A percentile compares a stretch with the other conserved stretches of the same genome.
Conservation (phyloP, 331 rosid species). For the Pyracantha coccinea region DNA sequence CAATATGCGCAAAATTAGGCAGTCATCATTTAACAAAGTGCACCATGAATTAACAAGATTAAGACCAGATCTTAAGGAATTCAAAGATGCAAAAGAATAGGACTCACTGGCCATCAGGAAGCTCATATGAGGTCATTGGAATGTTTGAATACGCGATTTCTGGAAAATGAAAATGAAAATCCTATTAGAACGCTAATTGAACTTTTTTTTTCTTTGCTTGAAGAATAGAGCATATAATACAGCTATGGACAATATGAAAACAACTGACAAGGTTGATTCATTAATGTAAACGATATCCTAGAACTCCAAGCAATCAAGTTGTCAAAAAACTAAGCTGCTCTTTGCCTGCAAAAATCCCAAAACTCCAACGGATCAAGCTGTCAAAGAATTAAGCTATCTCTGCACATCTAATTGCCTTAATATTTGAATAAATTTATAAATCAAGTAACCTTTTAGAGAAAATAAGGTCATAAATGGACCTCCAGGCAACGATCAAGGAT, state of each 20-base stretch:
- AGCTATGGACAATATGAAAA: not conserved
- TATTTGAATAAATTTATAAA: not conserved
- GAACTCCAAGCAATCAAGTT: not conserved
- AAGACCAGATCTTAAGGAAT: not conserved
- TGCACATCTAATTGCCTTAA: not conserved
- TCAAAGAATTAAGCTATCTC: not conserved
- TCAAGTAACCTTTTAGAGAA: not conserved
- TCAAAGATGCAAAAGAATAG: constrained; percentile 9
- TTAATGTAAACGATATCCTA: not conserved
- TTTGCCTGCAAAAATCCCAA: not conserved
- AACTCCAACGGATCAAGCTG: not conserved
- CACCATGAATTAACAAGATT: not conserved
- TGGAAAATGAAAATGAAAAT: constrained; percentile 26
- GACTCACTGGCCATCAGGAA: constrained; percentile 99
- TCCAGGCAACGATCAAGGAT: not conserved
- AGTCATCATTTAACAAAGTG: not conserved
- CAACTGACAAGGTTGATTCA: not conserved
- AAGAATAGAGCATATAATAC: constrained; percentile 3
- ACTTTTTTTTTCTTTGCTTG: constrained; percentile 4
- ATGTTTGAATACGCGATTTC: constrained; percentile 94
- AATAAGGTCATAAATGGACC: not conserved
- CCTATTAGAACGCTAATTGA: constrained; percentile 8
- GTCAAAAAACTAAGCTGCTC: not conserved
- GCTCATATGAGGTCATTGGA: constrained; percentile 95
- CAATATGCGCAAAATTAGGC: not conserved